Conservation (phyloP, 768 basidiomycete species). For the Trametes cingulata region DNA sequence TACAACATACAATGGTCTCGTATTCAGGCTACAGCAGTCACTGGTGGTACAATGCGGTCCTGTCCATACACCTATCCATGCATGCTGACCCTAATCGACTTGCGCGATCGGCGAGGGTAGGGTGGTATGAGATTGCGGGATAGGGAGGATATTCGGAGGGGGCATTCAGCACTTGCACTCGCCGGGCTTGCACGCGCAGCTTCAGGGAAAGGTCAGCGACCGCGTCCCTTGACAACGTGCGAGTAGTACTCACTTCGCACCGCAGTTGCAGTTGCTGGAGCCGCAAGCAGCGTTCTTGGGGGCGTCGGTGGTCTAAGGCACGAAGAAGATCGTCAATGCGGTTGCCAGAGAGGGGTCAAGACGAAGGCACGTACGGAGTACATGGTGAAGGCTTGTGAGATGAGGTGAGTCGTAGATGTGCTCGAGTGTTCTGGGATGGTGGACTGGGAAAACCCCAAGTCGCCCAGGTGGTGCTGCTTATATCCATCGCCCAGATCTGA, state of each 20-base stretch:
- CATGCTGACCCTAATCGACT: neutral
- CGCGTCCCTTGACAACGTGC: neutral
- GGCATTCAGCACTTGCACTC: constrained; percentile 63
- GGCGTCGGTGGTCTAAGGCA: constrained; percentile 23
- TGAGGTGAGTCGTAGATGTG: constrained; percentile 1
- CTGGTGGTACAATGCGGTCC: neutral
- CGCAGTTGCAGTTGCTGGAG: constrained; percentile 51
- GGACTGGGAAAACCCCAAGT: neutral
- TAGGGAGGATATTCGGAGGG: neutral
- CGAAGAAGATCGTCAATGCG: neutral
- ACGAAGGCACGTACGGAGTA: constrained; percentile 16
- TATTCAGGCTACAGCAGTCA: neutral
- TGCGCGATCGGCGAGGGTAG: neutral
- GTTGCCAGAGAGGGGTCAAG: neutral
- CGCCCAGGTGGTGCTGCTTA: constrained; percentile 4
- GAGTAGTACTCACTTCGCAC: constrained; percentile 40
- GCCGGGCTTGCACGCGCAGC: constrained; percentile 61
- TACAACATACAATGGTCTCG: neutral
- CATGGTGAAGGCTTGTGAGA: constrained; percentile 14
- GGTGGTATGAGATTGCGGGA: neutral
- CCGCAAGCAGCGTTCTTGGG: constrained; percentile 54
- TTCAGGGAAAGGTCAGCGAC: constrained; percentile 25
- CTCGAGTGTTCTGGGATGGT: constrained; percentile 13
- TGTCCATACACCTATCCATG: constrained; percentile 1
- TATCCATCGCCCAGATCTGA: constrained; percentile 17